Base-by-base conservation (phyloP, 805 yeast genomes). In the Candida silvicultrix region DNA sequence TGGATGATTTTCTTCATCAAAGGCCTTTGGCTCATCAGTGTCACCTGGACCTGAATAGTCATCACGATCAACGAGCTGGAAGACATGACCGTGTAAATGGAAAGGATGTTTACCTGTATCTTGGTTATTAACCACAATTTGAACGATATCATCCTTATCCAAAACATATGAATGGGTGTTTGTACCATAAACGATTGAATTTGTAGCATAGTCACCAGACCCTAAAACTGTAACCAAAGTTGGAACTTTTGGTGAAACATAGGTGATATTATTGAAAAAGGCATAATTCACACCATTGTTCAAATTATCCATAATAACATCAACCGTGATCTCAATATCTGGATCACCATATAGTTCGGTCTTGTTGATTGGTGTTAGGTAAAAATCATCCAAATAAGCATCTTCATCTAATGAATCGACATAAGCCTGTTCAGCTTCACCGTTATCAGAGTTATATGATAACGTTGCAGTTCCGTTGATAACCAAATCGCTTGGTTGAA, bases 201-300 rank as follows among this genome's bases (percentile, higher is more conserved):
- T 23, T 23, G 25, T 23, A 6, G 25, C 25, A 23, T 23, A 23
- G 9, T 23, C 25, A 23, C 25, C 25, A 23, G 25, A 5, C 25
- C 25, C 25, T 6, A 23, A 9, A 23, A 9, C 25, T 6, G 25
- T 23, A 9, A 23, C 25, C 25, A 23, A 23, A 6, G 9, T 23
- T 23, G 25, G 25, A 23, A 23, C 25, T 23, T 23, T 23, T 23
- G 25, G 25, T 23, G 25, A 5, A 9, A 23, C 25, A 23, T 23
- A 23, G 69, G 76, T 81, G 50, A 66, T 70, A 52, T 77, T 73
- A 60, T 68, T 75, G 34, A 31, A 31, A 10, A 31, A 31, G 14
- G 97, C 97, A 62, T 89, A 90, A 69, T 88, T 88, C 51, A 81
- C 71, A 69, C 97, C 97, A 65, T 86, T 70, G 45, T 73, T 74